A percentile compares a stretch with the other conserved stretches of the same genome.
Conservation (phyloP, 768 basidiomycete species). For the Suillus fuscotomentosus region DNA sequence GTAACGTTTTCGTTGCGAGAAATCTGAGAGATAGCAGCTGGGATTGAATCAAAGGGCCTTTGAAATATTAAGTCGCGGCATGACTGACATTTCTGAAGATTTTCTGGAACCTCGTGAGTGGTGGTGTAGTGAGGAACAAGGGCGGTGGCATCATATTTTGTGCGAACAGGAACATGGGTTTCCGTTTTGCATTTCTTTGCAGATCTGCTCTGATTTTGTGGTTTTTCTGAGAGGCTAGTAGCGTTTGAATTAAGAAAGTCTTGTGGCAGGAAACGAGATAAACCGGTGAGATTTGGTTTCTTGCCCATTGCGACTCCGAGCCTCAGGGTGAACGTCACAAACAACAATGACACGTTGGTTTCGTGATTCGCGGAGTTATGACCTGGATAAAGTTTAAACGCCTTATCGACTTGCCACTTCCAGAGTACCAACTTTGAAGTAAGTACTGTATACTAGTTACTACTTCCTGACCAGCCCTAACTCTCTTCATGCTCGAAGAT, state of each 20-base stretch:
- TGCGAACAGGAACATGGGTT: slow-evolving; percentile 27
- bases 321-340: background rate
- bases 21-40: slow-evolving; percentile 58
- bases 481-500: background rate
- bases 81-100: slow-evolving; percentile 79
- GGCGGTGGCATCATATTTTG: slow-evolving; percentile 65
- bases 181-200: slow-evolving; percentile 23
- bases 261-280: slow-evolving; percentile 43
- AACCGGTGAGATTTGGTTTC: slow-evolving; percentile 38
- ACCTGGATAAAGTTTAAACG: background rate
- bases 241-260: slow-evolving; percentile 28
- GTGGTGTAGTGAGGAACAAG: slow-evolving; percentile 72
- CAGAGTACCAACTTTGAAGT: background rate
- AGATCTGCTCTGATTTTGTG: background rate
- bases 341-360: background rate
- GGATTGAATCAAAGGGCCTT: background rate
- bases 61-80: background rate
- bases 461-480: no score
- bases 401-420: background rate
- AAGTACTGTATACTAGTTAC: background rate
- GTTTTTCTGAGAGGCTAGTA: slow-evolving; percentile 6
- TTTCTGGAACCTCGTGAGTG: slow-evolving; percentile 66
- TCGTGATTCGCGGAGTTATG: slow-evolving; percentile 3
- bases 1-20: slow-evolving; percentile 75
- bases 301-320: slow-evolving; percentile 33